A percentile compares a stretch with the other conserved stretches of the same genome.
Evolutionary conservation across 306 rosid species (phyloP).

Genomic region (Casuarina equisetifolia): DNA sequence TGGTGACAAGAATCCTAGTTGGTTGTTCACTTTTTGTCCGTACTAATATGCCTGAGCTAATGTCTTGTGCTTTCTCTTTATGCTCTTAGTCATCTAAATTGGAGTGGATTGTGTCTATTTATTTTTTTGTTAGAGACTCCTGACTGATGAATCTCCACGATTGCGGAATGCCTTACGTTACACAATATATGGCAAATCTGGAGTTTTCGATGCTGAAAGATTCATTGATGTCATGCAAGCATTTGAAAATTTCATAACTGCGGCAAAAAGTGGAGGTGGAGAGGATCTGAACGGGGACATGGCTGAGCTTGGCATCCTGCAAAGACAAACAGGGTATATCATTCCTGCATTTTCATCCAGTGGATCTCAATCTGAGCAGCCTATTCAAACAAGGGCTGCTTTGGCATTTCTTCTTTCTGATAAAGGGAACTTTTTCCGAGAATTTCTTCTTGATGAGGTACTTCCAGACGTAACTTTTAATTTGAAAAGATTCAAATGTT

Average conservation of each 20-base stretch:
- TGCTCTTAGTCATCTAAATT: conserved; percentile 25
- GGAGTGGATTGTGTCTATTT: conserved; percentile 21
- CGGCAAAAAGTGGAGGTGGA: conserved; percentile 99
- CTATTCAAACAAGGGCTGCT: conserved; percentile 91
- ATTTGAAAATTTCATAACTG: conserved; percentile 89
- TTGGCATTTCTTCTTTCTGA: conserved; percentile 83
- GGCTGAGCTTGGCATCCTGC: conserved; percentile 84
- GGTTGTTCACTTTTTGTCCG: neutral
- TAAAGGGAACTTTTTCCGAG: conserved; percentile 89
- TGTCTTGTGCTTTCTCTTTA: conserved; percentile 12
- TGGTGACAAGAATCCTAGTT: neutral
- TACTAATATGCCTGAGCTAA: neutral
- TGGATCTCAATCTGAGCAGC: conserved; percentile 49
- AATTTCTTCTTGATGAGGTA: conserved; percentile 98
- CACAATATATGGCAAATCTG: conserved; percentile 94
- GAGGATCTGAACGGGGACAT: conserved; percentile 73
- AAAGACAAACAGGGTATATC: conserved; percentile 43
- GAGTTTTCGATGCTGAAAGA: conserved; percentile 94
- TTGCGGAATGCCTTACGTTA: conserved; percentile 83
- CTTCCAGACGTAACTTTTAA: conserved; percentile 30
- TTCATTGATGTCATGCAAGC: conserved; percentile 99
- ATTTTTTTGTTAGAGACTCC: conserved; percentile 70
- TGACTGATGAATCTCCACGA: conserved; percentile 96
- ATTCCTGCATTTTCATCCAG: conserved; percentile 50
- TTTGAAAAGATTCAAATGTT: conserved; percentile 13